Evolutionary conservation across 2,329 filamentous ascomycete species (phyloP), one percentile per base, ranked within the genome.

Genomic region (Botrytis squamosa): DNA sequence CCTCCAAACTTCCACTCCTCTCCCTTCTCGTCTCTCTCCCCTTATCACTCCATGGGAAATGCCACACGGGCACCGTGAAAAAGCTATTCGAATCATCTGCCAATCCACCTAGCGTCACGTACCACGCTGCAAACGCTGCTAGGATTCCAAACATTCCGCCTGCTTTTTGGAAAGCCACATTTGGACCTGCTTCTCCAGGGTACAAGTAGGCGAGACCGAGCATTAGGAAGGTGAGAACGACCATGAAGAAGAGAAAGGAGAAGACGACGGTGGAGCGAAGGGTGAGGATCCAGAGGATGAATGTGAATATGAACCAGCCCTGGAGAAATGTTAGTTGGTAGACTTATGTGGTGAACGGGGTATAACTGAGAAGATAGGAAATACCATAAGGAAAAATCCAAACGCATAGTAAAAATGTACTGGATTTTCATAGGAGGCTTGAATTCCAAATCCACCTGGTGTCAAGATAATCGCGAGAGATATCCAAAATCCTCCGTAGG

Each of bases 321-420:
- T 55, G 25, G 25, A 25, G 25, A 18, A 5, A 18, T 4, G 1
- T 55, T 55, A 55, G 52, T 55, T 55, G 12, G 12, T n/a, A 4
- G 25, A 6, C 10, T n/a, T 3, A 7, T 12, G 25, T 10, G 4
- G 2, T 55, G 1, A 6, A 55, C 0, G 25, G 5, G 46, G 46
- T 5, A 2, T 25, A 6, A 2, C 1, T 5, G n/a, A 25, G 49
- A 52, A n/a, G 2, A 7, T 4, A 7, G 12, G 4, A 3, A 29
- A 29, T 55, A 55, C n/a, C n/a, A 55, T 55, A 1, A 55, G 52
- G 52, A 55, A 55, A 18, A 29, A 55, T 55, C n/a, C 52, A 55
- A 55, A 55, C 16, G 52, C 52, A 18, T 55, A 55, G 14, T 14
- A 55, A 18, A 55, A 55, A 29, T 55, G 52, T 18, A 55, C n/a